These are phyloP conservation scores for Keithomyces neogunnii DNA, from an alignment of 2,329 filamentous ascomycete genomes.

Conservation along the genomic window DNA sequence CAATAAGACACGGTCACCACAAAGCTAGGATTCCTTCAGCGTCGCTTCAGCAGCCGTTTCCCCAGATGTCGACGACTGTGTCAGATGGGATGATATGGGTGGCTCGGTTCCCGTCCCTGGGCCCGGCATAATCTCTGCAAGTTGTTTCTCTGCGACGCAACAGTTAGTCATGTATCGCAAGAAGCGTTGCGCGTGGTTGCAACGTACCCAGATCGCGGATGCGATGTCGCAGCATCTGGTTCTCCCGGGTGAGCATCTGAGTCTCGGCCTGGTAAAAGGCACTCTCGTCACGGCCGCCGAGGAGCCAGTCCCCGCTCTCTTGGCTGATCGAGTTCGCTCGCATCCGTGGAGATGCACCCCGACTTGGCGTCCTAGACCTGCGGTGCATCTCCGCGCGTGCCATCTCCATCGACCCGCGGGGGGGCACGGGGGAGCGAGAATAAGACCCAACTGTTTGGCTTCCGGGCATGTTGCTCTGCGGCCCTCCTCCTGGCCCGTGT, in stretches of 20 bases:
- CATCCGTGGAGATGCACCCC: conserved; percentile 47
- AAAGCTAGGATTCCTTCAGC: conserved; percentile 10
- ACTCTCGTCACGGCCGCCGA: conserved; percentile 63
- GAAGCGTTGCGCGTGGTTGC: too few species aligned
- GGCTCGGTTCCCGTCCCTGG: conserved; percentile 32
- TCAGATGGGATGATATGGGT: conserved; percentile 38
- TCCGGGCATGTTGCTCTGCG: conserved; percentile 18
- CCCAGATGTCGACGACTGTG: conserved; percentile 36
- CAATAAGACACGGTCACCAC: not conserved
- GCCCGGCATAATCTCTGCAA: conserved; percentile 32
- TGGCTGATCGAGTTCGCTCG: conserved; percentile 49
- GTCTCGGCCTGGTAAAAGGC: conserved; percentile 79
- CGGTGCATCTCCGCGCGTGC: conserved; percentile 47
- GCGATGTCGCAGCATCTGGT: conserved; percentile 71
- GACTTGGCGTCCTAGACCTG: conserved; percentile 51
- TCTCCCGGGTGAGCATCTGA: conserved; percentile 68
- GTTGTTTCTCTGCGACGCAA: conserved; percentile 38
- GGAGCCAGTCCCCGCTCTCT: conserved; percentile 51
- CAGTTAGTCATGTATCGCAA: not conserved
- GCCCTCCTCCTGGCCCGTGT: conserved; percentile 27
- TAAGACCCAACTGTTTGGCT: conserved; percentile 29
- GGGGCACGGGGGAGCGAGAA: conserved; percentile 42
- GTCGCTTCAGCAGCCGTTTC: conserved; percentile 12
- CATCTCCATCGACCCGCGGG: conserved; percentile 51
- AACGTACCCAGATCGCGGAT: conserved; percentile 64